Conservation (phyloP, 768 basidiomycete species). For the Mycena kentingensis region DNA sequence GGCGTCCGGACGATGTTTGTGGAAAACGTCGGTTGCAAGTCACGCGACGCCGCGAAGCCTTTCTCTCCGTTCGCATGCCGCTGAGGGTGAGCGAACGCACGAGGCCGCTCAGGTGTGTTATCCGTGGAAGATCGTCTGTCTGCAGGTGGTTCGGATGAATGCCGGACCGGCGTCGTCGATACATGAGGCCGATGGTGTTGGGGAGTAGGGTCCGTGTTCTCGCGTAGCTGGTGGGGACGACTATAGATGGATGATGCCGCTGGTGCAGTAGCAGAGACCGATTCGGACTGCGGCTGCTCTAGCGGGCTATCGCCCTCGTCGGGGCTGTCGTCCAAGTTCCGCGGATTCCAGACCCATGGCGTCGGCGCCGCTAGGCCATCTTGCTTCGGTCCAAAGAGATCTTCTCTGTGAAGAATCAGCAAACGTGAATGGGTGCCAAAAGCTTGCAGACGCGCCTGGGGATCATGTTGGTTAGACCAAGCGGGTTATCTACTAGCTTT, state of each 20-base stretch:
- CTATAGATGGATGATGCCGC: slow-evolving; percentile 14
- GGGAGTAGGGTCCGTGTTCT: slow-evolving; percentile 18
- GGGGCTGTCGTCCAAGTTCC: slow-evolving; percentile 40
- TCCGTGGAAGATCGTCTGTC: slow-evolving; percentile 16
- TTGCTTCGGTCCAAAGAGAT: slow-evolving; percentile 35
- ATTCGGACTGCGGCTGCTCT: slow-evolving; percentile 14
- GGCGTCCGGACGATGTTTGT: slow-evolving; percentile 71
- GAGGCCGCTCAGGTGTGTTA: slow-evolving; percentile 3
- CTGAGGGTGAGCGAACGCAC: slow-evolving; percentile 12
- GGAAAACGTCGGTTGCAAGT: slow-evolving; percentile 70
- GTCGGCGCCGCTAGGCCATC: slow-evolving; percentile 46
- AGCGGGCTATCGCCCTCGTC: slow-evolving; percentile 18
- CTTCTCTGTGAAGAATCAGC: slow-evolving; percentile 31
- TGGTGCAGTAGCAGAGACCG: too few species aligned
- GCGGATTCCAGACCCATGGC: slow-evolving; percentile 77
- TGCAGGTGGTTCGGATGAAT: slow-evolving; percentile 30
- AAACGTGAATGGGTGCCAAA: slow-evolving; percentile 19
- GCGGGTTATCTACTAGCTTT: slow-evolving; percentile 58
- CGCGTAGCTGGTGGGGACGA: slow-evolving; percentile 10
- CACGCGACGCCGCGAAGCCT: slow-evolving; percentile 50
- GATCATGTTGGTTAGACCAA: slow-evolving; percentile 68
- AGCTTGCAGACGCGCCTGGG: slow-evolving; percentile 38
- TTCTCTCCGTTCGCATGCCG: slow-evolving; percentile 32
- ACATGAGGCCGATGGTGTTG: slow-evolving; percentile 10
- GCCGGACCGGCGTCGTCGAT: slow-evolving; percentile 18